These are phyloP conservation scores for Alternaria viburni DNA, from an alignment of 2,329 filamentous ascomycete species.

Conservation along the genomic window DNA sequence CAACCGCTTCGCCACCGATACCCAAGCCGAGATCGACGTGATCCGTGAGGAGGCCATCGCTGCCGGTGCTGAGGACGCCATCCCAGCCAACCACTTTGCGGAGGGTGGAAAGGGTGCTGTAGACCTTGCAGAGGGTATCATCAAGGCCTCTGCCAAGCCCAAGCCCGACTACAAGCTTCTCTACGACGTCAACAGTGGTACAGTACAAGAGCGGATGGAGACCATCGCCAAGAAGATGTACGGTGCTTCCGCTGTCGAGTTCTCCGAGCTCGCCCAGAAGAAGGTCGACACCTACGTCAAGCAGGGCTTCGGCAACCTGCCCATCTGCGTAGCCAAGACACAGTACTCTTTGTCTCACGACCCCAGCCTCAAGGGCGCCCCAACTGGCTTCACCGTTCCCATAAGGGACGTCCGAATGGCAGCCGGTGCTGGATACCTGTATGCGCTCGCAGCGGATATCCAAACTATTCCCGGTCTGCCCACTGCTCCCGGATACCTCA, in stretches of 20 bases:
- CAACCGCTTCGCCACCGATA: slow-evolving; percentile 95
- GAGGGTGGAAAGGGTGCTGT: slow-evolving; percentile 90
- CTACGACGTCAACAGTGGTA: slow-evolving; percentile 73
- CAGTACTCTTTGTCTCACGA: slow-evolving; percentile 97
- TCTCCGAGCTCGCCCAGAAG: slow-evolving; percentile 91
- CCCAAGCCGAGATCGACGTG: slow-evolving; percentile 86
- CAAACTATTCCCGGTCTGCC: slow-evolving; percentile 97
- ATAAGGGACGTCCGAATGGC: slow-evolving; percentile 94
- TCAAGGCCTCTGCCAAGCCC: slow-evolving; percentile 80
- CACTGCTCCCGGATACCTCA: slow-evolving; percentile 93
- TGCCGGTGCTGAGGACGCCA: slow-evolving; percentile 91
- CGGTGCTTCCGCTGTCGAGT: slow-evolving; percentile 85
- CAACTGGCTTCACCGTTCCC: slow-evolving; percentile 90
- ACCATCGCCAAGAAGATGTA: slow-evolving; percentile 93
- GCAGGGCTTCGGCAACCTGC: slow-evolving; percentile 90
- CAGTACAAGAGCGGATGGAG: slow-evolving; percentile 88
- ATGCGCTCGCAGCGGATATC: slow-evolving; percentile 94
- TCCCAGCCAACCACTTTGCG: slow-evolving; percentile 95
- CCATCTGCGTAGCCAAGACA: slow-evolving; percentile 97
- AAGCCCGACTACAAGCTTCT: slow-evolving; percentile 81
- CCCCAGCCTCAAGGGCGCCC: slow-evolving; percentile 90
- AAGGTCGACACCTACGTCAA: slow-evolving; percentile 95
- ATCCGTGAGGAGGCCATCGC: slow-evolving; percentile 89
- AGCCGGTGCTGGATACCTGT: slow-evolving; percentile 80
- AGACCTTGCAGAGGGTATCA: slow-evolving; percentile 85